Evolutionary conservation across 202 grass and related monocot species (phyloP).

Genomic region (Zizania palustris): DNA sequence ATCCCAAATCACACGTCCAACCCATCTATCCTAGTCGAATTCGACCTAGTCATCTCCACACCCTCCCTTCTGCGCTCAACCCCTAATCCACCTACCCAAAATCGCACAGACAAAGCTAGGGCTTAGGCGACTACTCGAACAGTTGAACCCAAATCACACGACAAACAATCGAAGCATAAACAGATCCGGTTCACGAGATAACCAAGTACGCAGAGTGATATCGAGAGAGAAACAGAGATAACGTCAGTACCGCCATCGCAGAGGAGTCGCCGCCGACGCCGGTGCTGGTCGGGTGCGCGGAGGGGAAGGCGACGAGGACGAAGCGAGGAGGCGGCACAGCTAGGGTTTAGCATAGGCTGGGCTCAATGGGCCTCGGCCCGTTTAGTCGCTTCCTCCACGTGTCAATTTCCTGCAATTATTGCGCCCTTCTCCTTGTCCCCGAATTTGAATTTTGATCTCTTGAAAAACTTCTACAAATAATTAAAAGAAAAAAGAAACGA

Average conservation of each 20-base stretch:
- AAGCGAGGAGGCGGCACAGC: not conserved
- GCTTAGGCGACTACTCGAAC: not conserved
- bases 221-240: not conserved
- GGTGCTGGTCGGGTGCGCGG: not conserved
- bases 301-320: slow-evolving; percentile 2
- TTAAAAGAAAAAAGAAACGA: too few species aligned
- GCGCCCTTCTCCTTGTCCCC: too few species aligned
- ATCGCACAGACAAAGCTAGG: not conserved
- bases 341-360: slow-evolving; percentile 28
- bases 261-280: not conserved
- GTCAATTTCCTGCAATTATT: too few species aligned
- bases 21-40: not conserved
- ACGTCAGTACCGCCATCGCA: slow-evolving; percentile 44
- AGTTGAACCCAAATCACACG: not conserved
- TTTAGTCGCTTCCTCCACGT: too few species aligned
- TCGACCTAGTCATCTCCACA: not conserved
- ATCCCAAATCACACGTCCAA: not conserved
- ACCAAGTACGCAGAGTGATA: not conserved
- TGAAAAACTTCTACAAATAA: too few species aligned
- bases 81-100: not conserved
- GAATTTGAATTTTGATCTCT: too few species aligned
- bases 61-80: not conserved
- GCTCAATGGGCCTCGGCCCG: not conserved
- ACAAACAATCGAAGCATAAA: not conserved
- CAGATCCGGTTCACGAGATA: slow-evolving; percentile 28